A percentile compares a stretch with the other conserved stretches of the same genome.
Conservation (phyloP, 1,284 basidiomycete genomes). For the Ceratobasidium papillatum region DNA sequence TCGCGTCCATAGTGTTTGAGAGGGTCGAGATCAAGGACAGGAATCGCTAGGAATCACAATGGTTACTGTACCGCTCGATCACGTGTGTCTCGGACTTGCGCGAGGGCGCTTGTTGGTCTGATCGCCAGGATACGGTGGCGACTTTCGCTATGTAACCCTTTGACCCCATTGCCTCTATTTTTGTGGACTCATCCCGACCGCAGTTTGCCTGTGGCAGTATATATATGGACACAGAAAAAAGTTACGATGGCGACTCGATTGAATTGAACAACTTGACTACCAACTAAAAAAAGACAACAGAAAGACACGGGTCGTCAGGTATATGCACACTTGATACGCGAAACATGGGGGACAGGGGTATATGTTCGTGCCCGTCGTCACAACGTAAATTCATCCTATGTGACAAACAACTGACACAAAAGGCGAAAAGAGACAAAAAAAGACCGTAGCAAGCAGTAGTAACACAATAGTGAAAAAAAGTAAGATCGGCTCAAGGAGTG, state of each 20-base stretch:
- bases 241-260: not conserved
- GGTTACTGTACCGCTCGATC: not conserved
- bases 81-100: not conserved
- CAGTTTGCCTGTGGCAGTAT: not conserved
- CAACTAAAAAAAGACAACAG: no score
- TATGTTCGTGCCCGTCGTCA: slow-evolving; percentile 30
- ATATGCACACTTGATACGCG: not conserved
- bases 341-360: slow-evolving; percentile 11
- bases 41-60: slow-evolving; percentile 11
- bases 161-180: not conserved
- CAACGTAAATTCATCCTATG: slow-evolving; percentile 32
- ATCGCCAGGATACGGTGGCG: no score
- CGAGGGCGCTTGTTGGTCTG: not conserved
- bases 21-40: slow-evolving; percentile 42
- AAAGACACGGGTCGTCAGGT: no score
- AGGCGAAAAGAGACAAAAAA: not conserved
- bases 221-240: not conserved
- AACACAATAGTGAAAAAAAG: slow-evolving; percentile 14
- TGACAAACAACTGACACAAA: slow-evolving; percentile 28
- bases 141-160: no score
- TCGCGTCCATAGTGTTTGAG: slow-evolving; percentile 54
- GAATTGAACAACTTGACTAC: no score
- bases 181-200: not conserved
- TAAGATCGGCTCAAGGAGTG: not conserved
- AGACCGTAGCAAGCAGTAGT: slow-evolving; percentile 3